Evolutionary conservation across 1,139 yeast species (phyloP).

Genomic region (Zhuliangozyma blackwelliae): DNA sequence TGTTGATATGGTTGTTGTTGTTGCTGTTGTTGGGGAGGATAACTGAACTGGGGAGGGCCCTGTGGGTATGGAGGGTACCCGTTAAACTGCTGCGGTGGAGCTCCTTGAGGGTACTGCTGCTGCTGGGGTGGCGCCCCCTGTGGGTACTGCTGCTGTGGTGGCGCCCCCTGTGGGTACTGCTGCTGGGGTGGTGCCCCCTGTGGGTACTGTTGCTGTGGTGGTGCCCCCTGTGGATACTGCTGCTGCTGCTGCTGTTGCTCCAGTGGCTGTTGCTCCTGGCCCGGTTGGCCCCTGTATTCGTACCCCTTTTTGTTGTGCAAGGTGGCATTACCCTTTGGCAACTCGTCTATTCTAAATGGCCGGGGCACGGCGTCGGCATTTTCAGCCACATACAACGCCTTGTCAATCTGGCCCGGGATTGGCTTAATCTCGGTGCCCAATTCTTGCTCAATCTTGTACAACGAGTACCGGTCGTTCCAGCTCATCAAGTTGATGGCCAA

Average conservation of each 20-base stretch:
- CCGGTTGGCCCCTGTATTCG: conserved; percentile 51
- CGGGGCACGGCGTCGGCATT: conserved; percentile 74
- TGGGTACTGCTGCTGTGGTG: conserved; percentile 13
- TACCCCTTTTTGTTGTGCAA: conserved; percentile 34
- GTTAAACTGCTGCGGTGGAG: conserved; percentile 17
- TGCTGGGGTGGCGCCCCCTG: too few species aligned
- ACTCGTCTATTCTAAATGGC: conserved; percentile 74
- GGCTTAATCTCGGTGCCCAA: conserved; percentile 97
- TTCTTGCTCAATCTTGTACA: conserved; percentile 95
- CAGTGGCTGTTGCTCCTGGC: conserved; percentile 17
- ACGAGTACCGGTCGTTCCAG: conserved; percentile 93
- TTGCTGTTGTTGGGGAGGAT: conserved; percentile 20
- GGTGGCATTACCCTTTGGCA: conserved; percentile 51
- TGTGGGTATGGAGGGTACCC: conserved; percentile 20
- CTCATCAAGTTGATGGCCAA: conserved; percentile 93
- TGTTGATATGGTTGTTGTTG: conserved; percentile 12
- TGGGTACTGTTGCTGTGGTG: conserved; percentile 12
- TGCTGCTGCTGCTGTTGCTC: conserved; percentile 13
- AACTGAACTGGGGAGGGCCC: conserved; percentile 21
- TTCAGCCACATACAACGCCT: conserved; percentile 82
- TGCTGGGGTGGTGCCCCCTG: conserved; percentile 12
- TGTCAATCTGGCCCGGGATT: conserved; percentile 87
- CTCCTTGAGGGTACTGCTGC: conserved; percentile 12
- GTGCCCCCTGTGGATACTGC: conserved; percentile 11
- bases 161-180: conserved; percentile 13